Conservation (phyloP, 2,329 filamentous ascomycete genomes). For the Tolypocladium ovalisporum region DNA sequence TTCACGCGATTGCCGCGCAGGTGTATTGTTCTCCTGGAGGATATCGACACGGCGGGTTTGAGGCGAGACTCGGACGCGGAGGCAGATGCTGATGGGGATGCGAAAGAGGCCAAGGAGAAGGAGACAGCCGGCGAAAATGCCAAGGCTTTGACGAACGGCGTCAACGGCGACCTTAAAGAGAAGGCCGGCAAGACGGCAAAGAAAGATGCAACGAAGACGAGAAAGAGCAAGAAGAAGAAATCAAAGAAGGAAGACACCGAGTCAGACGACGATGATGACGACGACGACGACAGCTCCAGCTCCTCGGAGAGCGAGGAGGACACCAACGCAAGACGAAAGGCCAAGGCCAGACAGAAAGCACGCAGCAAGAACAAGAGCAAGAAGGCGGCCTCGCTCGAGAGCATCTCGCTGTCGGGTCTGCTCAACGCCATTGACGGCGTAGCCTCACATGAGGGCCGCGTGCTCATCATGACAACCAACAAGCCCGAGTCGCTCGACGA, state of each 20-base stretch:
- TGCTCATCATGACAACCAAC: conserved; percentile 78
- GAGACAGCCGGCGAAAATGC: conserved; percentile 4
- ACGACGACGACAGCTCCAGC: conserved; percentile 13
- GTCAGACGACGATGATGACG: conserved; percentile 1
- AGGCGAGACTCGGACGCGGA: conserved; percentile 27
- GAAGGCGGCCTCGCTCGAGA: conserved; percentile 12
- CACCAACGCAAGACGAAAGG: conserved; percentile 6
- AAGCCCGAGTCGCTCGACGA: conserved; percentile 61
- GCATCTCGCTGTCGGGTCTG: conserved; percentile 68
- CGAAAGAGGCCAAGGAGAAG: conserved; percentile 2
- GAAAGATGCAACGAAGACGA: not conserved
- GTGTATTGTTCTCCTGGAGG: conserved; percentile 57
- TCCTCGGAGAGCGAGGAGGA: conserved; percentile 9
- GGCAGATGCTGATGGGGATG: conserved; percentile 4
- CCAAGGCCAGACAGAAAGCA: conserved; percentile 2
- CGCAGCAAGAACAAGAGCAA: conserved; percentile 2
- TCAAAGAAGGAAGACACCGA: conserved; percentile 9
- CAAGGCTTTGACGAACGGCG: conserved; percentile 7
- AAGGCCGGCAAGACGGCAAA: conserved; percentile 18
- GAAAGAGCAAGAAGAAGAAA: not conserved
- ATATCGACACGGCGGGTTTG: conserved; percentile 57
- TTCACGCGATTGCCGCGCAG: conserved; percentile 50
- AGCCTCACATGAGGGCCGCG: conserved; percentile 65
- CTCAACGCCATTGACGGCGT: conserved; percentile 80
- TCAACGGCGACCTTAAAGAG: conserved; percentile 25